Evolutionary conservation across 176 grass and related monocot genomes (phyloP), one percentile per base, ranked within the genome.

Genomic region (Panicum miliaceum): DNA sequence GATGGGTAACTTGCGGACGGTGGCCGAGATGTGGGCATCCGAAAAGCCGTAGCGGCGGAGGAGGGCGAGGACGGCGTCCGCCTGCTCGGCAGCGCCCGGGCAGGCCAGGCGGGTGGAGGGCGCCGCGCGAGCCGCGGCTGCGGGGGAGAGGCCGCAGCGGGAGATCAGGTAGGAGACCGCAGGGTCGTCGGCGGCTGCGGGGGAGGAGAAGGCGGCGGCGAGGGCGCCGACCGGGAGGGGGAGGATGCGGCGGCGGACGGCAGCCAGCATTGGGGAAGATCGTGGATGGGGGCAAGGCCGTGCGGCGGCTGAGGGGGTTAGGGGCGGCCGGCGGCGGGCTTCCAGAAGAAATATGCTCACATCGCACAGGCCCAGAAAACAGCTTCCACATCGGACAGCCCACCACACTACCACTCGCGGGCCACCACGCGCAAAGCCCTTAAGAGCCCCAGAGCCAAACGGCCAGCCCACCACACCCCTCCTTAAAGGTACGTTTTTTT

Each of bases 21-120:
- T 60, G 35, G 43, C 8, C 12, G 83, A 50, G 18, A 92, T 74
- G 7, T 92, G 32, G n/a, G 73, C 40, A 0, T 69, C 65, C 13
- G 73, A 76, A 72, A 92, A 92, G 0, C 77, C 86, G 50, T 89
- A 79, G 37, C 65, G 58, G 14, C 61, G 80, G 72, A 89, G 36
- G 14, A 92, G 80, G 4, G 13, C 50, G 73, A 92, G 73, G 40
- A 79, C 68, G 58, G 68, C 54, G 75, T 68, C 27, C 12, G 90
- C 86, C 43, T 70, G 32, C 32, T 15, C 34, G 42, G 72, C 27
- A 63, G 52, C 67, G 32, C 8, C 72, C 52, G 23, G 23, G 12
- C 64, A 52, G 53, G 18, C 63, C 7, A 71, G 52, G 53, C 34
- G 52, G 3, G 54, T 27, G 8, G 42, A 78, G 34, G 8, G 16